These are phyloP conservation scores for Sugiyamaella chiloensis DNA, from an alignment of 805 yeast genomes.

Conservation along the genomic window DNA sequence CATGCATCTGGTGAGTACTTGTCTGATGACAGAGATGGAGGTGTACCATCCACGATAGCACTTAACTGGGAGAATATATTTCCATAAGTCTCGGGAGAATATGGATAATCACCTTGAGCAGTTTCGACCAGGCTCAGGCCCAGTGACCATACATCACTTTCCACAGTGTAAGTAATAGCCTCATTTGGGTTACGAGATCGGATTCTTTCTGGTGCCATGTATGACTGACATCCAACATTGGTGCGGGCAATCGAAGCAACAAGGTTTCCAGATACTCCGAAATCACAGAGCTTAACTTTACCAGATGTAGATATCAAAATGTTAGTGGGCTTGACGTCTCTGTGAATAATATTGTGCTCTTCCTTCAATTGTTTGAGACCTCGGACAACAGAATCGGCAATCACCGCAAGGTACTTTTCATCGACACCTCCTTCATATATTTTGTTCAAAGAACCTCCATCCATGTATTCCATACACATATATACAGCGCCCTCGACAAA, in stretches of 20 bases:
- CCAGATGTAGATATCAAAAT: slow-evolving; percentile 80
- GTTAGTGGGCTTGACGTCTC: slow-evolving; percentile 97
- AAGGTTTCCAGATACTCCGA: slow-evolving; percentile 92
- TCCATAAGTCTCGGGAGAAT: slow-evolving; percentile 88
- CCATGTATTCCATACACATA: slow-evolving; percentile 98
- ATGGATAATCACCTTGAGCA: slow-evolving; percentile 91
- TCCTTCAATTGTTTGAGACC: slow-evolving; percentile 87
- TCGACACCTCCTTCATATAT: slow-evolving; percentile 74
- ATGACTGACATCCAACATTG: slow-evolving; percentile 95
- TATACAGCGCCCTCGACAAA: slow-evolving; percentile 97
- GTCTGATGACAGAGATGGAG: slow-evolving; percentile 69
- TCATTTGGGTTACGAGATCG: slow-evolving; percentile 43
- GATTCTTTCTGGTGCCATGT: slow-evolving; percentile 98
- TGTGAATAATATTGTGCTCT: slow-evolving; percentile 84
- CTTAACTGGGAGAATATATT: slow-evolving; percentile 89
- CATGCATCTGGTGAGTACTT: slow-evolving; percentile 73
- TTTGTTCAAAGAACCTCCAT: slow-evolving; percentile 90
- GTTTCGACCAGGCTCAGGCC: slow-evolving; percentile 89
- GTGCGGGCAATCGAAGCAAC: slow-evolving; percentile 95
- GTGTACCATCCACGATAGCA: slow-evolving; percentile 95
- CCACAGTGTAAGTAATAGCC: slow-evolving; percentile 64
- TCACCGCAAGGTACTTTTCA: slow-evolving; percentile 75
- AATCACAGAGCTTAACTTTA: slow-evolving; percentile 89
- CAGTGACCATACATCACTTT: slow-evolving; percentile 92
- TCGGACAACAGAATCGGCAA: slow-evolving; percentile 71